A percentile compares a stretch with the other conserved stretches of the same genome.
phyloP scores from a whole-genome alignment of 2,329 filamentous ascomycete species.

The Periconia sp. region DNA sequence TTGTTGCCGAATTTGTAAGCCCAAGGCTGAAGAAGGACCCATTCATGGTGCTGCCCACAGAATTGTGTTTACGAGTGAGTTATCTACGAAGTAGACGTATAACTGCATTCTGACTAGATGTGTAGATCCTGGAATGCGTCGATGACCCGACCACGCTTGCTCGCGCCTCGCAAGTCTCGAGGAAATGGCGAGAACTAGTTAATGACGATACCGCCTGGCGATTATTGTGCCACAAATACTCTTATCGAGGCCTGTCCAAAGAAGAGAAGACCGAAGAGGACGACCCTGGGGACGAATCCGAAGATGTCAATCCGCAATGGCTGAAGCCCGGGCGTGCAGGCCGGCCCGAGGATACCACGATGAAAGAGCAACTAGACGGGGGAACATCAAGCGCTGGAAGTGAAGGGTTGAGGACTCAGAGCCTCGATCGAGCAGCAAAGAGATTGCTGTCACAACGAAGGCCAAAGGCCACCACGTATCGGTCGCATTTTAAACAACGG shows the following conservation, averaged over 20 bases:
- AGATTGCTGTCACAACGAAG: conserved; percentile 46
- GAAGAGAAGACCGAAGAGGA: conserved; percentile 42
- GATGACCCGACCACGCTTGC: conserved; percentile 95
- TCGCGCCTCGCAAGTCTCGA: conserved; percentile 93
- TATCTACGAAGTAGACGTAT: no score
- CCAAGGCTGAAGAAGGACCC: conserved; percentile 95
- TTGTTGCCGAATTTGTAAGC: conserved; percentile 94
- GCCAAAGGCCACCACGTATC: conserved; percentile 80
- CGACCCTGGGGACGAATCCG: conserved; percentile 34
- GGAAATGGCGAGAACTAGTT: conserved; percentile 88
- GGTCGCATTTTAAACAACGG: conserved; percentile 96
- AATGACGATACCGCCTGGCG: conserved; percentile 99
- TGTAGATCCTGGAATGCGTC: conserved; percentile 89
- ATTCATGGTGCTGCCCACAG: conserved; percentile 88
- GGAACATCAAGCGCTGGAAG: conserved; percentile 52
- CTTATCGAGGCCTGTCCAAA: conserved; percentile 70
- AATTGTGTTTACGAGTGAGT: conserved; percentile 85
- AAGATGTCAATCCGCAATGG: conserved; percentile 31
- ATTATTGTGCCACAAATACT: conserved; percentile 93
- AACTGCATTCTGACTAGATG: conserved; percentile 28
- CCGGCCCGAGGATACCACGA: conserved; percentile 29
- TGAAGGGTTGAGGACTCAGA: conserved; percentile 58
- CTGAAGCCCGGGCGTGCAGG: conserved; percentile 32
- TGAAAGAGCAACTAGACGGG: conserved; percentile 35
- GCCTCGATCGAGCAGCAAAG: conserved; percentile 60